Base-by-base conservation (phyloP, 208 protist genomes). In the Acanthamoeba healyi region DNA sequence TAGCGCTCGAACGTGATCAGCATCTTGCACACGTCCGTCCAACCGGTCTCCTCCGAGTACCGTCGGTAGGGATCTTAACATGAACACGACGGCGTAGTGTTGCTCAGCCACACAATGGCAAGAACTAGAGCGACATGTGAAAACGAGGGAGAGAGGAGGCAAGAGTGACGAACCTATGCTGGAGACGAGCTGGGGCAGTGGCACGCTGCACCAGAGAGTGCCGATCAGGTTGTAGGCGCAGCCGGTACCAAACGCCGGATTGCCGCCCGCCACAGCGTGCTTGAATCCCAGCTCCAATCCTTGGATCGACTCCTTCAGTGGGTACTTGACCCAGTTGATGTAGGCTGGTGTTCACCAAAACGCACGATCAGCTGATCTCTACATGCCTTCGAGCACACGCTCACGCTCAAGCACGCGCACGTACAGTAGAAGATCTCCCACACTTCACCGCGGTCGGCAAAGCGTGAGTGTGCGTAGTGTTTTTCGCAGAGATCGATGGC, bases 391-490 rank as follows among this genome's bases (percentile, higher is more conserved):
- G n/a, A n/a, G n/a, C n/a, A n/a, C n/a, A n/a, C n/a, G n/a, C n/a
- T n/a, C n/a, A n/a, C 36, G 36, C 70, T 44, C 15, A 79, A 29
- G 12, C 32, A 40, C 19, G 15, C 14, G 38, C 19, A 10, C 32
- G 82, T 90, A 90, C 82, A 67, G 40, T 92, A 92, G 56, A 77
- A 92, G 42, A 77, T 44, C 38, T 92, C 61, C 54, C 54, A 92
- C 40, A 92, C 61, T 17, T 74, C 58, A 15, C 86, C 86, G 9
- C 86, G 54, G 32, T 92, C 86, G 14, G 86, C 54, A 26, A 92
- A 67, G 38, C 61, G 54, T 24, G 61, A 77, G 22, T 77, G 61
- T 12, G 86, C 86, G 58, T 74, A 77, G 40, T 77, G 86, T 26
- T 92, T 92, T 38, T 92, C 86, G 44, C 86, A 92, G 56, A 92